A percentile compares a stretch with the other conserved stretches of the same genome.
These are phyloP conservation scores for Penicillium sp. DNA, from an alignment of 2,329 filamentous ascomycete species.

Conservation along the genomic window DNA sequence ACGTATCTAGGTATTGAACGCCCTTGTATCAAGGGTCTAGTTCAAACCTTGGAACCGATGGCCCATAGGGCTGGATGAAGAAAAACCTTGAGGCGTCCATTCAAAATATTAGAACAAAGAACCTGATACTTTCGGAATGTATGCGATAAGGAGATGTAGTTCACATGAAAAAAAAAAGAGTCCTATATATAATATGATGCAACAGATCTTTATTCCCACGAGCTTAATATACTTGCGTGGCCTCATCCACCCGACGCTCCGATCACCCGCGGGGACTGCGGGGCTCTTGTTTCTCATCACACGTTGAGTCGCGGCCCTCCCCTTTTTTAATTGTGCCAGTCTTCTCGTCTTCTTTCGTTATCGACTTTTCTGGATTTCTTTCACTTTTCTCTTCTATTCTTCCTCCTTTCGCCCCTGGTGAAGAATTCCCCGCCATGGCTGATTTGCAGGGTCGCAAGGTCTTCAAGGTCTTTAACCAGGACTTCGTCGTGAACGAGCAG, in stretches of 20 bases:
- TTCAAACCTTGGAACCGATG: no score
- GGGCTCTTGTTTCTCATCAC: slow-evolving; percentile 25
- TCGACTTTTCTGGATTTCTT: not conserved
- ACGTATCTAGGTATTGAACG: no score
- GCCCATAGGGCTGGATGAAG: no score
- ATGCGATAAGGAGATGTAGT: no score
- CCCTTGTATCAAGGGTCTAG: no score
- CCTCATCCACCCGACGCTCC: slow-evolving; percentile 5
- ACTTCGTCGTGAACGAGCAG: slow-evolving; percentile 96
- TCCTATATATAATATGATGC: not conserved
- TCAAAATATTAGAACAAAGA: no score
- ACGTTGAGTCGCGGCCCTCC: slow-evolving; percentile 11
- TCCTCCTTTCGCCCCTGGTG: not conserved
- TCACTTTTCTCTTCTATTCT: slow-evolving; percentile 1
- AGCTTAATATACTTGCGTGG: not conserved
- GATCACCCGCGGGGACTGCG: slow-evolving; percentile 27
- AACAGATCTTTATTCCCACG: not conserved
- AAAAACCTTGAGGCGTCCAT: no score
- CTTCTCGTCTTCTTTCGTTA: slow-evolving; percentile 2
- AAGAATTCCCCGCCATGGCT: slow-evolving; percentile 48
- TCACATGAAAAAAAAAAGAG: not conserved
- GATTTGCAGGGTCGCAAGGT: slow-evolving; percentile 76
- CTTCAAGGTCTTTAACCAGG: slow-evolving; percentile 99
- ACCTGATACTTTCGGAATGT: no score
- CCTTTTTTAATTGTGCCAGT: slow-evolving; percentile 9